Conservation (phyloP, 2,329 filamentous ascomycete genomes). For the Ramichloridium luteum region DNA sequence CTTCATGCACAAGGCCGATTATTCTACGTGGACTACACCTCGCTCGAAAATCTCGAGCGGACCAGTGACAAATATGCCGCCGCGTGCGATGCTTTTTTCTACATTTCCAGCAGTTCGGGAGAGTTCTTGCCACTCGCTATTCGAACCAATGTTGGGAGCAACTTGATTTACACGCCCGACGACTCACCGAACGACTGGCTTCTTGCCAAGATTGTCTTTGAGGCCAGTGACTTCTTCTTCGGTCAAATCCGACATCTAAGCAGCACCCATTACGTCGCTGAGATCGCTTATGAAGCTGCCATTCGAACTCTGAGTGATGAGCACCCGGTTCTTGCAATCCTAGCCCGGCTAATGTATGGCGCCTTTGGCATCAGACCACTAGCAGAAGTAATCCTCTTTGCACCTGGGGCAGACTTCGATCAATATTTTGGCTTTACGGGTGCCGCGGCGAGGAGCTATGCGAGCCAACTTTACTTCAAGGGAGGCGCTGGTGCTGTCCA, state of each 20-base stretch:
- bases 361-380: slow-evolving; percentile 20
- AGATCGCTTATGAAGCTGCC: slow-evolving; percentile 35
- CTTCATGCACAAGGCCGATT: slow-evolving; percentile 30
- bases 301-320: slow-evolving; percentile 34
- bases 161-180: slow-evolving; percentile 36
- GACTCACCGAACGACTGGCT: slow-evolving; percentile 38
- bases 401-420: slow-evolving; percentile 18
- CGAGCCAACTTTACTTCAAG: slow-evolving; percentile 8
- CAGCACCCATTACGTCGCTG: slow-evolving; percentile 32
- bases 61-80: slow-evolving; percentile 24
- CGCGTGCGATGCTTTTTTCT: slow-evolving; percentile 38
- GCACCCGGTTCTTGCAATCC: slow-evolving; percentile 33
- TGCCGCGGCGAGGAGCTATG: slow-evolving; percentile 7
- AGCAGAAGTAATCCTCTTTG: slow-evolving; percentile 9
- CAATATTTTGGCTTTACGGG: slow-evolving; percentile 10
- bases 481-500: slow-evolving; percentile 21
- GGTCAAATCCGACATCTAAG: slow-evolving; percentile 34
- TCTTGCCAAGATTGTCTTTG: slow-evolving; percentile 40
- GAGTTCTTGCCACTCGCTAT: slow-evolving; percentile 40
- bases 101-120: slow-evolving; percentile 28
- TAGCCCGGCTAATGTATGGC: slow-evolving; percentile 22
- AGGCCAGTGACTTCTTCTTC: slow-evolving; percentile 37
- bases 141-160: slow-evolving; percentile 32
- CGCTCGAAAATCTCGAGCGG: slow-evolving; percentile 3
- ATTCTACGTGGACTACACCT: slow-evolving; percentile 32